Evolutionary conservation across 2,329 filamentous ascomycete genomes (phyloP), one percentile per base, ranked within the genome.

Genomic region (Torrubiella hemipterigena): DNA sequence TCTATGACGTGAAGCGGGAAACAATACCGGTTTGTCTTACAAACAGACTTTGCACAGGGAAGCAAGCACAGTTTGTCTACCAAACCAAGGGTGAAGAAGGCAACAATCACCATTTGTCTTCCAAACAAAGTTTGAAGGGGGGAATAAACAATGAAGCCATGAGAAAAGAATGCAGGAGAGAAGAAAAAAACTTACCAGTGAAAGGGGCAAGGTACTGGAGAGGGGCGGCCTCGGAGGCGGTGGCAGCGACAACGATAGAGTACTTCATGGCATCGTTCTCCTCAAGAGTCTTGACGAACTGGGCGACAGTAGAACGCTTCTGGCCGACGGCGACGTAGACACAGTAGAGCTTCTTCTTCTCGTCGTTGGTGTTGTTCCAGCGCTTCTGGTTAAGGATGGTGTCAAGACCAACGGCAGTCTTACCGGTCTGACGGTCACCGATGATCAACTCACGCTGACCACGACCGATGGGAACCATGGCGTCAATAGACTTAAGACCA

Each of bases 381-480:
- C 89, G 77, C 78, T 91, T 93, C 76, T 98, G 91, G 81, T 98
- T 98, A 42, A 98, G 80, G 51, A 98, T 96, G 63, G 89, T 78
- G 62, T 98, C 91, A 42, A 98, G 84, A 55, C 81, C 89, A 59
- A 98, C 89, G 54, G 91, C 91, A 58, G 91, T 98, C 82, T 98
- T 98, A 67, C 91, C 91, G 53, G 91, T 98, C 71, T 98, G 91
- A 86, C 91, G 91, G 63, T 98, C 91, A 73, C 91, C 91, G 66
- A 98, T 98, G 65, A 98, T 96, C 77, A 98, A 72, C 74, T 98
- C 91, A 89, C 91, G 91, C 77, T 98, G 91, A 58, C 91, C 91
- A 89, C 91, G 91, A 62, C 91, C 91, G 54, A 98, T 95, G 54
- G 91, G 91, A 52, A 98, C 91, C 91, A 98, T 96, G 68, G 91